A percentile compares a stretch with the other conserved stretches of the same genome.
These are phyloP conservation scores for Dictyostelium citrinum DNA, from an alignment of 78 protist genomes.

Conservation along the genomic window DNA sequence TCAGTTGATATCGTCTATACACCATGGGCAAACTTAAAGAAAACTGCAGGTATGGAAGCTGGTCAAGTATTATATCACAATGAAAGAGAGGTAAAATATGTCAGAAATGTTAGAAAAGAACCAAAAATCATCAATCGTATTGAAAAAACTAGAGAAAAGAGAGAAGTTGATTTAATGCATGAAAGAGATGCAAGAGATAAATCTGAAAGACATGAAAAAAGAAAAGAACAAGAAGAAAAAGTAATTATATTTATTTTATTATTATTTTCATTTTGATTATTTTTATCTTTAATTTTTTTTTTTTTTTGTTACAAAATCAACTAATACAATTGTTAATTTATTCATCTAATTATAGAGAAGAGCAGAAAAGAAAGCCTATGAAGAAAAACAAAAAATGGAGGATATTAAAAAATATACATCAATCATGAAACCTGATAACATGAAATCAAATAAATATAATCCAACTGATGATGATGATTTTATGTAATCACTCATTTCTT, in stretches of 20 bases:
- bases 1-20: conserved; percentile 91
- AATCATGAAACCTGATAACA: conserved; percentile 59
- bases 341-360: neutral
- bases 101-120: conserved; percentile 31
- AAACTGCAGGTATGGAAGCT: conserved; percentile 92
- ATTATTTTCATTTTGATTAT: neutral
- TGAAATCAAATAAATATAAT: conserved; percentile 65
- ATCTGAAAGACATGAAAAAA: conserved; percentile 38
- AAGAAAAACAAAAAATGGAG: conserved; percentile 51
- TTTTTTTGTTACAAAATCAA: neutral
- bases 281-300: neutral
- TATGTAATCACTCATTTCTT: conserved; percentile 18
- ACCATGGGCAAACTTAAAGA: conserved; percentile 93
- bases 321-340: neutral
- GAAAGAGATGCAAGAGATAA: conserved; percentile 53
- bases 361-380: conserved; percentile 40
- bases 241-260: neutral
- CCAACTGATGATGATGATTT: conserved; percentile 65
- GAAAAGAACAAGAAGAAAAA: neutral
- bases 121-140: conserved; percentile 48
- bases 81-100: conserved; percentile 7
- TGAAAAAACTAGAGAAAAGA: conserved; percentile 65
- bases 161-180: conserved; percentile 47
- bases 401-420: conserved; percentile 63
- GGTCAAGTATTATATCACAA: conserved; percentile 94